Percentiles rank a stretch among this genome's conserved stretches.
Evolutionary conservation across 495 filamentous ascomycete species (phyloP).

Genomic region (Aspergillus sparsus): DNA sequence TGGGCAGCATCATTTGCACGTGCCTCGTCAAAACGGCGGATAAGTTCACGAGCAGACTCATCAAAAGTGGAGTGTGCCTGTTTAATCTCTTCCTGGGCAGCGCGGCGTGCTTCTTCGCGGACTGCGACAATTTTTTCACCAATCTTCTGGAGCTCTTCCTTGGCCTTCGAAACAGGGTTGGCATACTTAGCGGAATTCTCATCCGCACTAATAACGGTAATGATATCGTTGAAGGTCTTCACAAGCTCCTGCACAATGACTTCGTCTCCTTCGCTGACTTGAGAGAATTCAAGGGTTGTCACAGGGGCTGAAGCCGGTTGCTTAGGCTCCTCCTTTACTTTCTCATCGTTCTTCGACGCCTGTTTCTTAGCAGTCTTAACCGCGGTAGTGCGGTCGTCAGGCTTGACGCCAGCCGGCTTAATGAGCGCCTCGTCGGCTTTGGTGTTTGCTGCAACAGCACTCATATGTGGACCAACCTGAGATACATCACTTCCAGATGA

Average conservation of each 20-base stretch:
- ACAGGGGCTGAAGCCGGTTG: conserved; percentile 48
- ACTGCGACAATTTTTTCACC: conserved; percentile 71
- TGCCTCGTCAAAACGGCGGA: conserved; percentile 67
- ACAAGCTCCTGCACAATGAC: conserved; percentile 90
- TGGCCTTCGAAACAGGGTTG: conserved; percentile 75
- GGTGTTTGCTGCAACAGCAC: conserved; percentile 35
- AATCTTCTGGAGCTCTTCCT: conserved; percentile 75
- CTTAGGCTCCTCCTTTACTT: conserved; percentile 31
- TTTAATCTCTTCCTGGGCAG: conserved; percentile 75
- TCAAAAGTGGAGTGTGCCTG: conserved; percentile 75
- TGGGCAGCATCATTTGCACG: conserved; percentile 72
- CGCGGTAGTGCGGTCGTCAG: conserved; percentile 38
- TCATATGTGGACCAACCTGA: conserved; percentile 51
- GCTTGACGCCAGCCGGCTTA: conserved; percentile 32
- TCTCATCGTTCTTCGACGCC: conserved; percentile 22
- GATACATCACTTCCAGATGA: conserved; percentile 44
- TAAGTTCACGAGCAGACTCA: conserved; percentile 72
- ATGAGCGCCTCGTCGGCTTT: conserved; percentile 26
- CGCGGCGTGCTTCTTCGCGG: conserved; percentile 62
- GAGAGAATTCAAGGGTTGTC: conserved; percentile 70
- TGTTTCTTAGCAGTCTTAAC: conserved; percentile 46
- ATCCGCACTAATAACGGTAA: conserved; percentile 86
- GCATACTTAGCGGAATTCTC: conserved; percentile 69
- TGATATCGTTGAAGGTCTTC: conserved; percentile 92
- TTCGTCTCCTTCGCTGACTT: conserved; percentile 72